Base-by-base conservation (phyloP, 768 basidiomycete species). In the Trametes cubensis region DNA sequence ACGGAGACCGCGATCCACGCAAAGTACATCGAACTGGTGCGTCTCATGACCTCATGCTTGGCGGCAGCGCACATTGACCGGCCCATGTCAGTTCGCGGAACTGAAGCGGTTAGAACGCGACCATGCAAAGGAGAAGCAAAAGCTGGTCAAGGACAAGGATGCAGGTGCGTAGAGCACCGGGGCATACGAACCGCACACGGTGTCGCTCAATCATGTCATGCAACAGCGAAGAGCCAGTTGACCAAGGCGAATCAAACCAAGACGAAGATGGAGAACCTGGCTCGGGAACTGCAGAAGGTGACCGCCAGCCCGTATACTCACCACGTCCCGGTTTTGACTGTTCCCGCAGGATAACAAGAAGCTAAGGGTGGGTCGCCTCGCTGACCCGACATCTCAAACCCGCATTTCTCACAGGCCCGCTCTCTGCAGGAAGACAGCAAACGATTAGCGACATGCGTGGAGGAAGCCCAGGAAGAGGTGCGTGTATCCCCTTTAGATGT, bases 121-220 rank as follows among this genome's bases (percentile, higher is more conserved):
- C 71, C 89, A 94, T 69, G 87, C 92, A 42, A 94, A 92, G 76
- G 93, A 94, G 80, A 94, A 91, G 74, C 92, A 94, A 78, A 94
- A 94, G 71, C 79, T 94, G 30, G 80, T 84, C 51, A 94, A 94
- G 77, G 93, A 95, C 79, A 94, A 94, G 78, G 93, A 94, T 76
- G 85, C 90, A 66, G 90, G 91, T 92, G 57, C 47, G 77, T 74
- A 72, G 40, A 44, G 3, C 42, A 4, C 26, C 10, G 7, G 62
- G 49, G 49, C 54, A 44, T 21, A 39, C 54, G 58, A 30, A 34
- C 34, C 55, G 30, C 56, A 7, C 11, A 0, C n/a, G 13, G 23
- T 30, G 8, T 38, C 26, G 21, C 30, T 51, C n/a, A 18, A 23
- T 42, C 7, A 30, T 38, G 21, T 17, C 18, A 25, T 28, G n/a